A percentile compares a stretch with the other conserved stretches of the same genome.
phyloP scores from a whole-genome alignment of 139 green algal genomes.

The Cymbomonas tetramitiformis region DNA sequence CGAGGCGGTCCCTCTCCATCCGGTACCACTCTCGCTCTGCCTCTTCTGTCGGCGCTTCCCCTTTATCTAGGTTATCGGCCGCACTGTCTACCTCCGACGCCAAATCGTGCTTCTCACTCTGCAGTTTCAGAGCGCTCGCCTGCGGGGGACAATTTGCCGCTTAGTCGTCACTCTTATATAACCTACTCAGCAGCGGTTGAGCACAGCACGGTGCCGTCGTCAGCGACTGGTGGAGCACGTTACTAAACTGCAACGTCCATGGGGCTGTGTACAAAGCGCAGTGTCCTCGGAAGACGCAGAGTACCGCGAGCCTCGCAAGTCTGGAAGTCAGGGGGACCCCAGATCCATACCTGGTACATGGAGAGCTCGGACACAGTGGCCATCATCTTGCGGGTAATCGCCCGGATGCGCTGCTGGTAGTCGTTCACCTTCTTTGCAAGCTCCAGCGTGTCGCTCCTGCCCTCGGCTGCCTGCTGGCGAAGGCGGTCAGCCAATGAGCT shows the following conservation, averaged over 20 bases:
- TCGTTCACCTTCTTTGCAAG: constrained; percentile 50
- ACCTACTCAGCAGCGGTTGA: too few species aligned
- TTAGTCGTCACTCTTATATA: too few species aligned
- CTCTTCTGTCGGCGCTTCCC: constrained; percentile 44
- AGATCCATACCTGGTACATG: constrained; percentile 56
- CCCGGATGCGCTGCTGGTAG: constrained; percentile 44
- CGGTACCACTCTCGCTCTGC: constrained; percentile 32
- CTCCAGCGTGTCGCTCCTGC: constrained; percentile 38
- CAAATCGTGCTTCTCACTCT: constrained; percentile 39
- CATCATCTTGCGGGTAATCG: constrained; percentile 62
- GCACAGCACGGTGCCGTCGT: too few species aligned
- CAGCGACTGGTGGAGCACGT: constrained; percentile 16
- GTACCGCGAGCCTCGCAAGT: background rate
- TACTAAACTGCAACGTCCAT: background rate
- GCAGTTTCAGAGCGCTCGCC: constrained; percentile 45
- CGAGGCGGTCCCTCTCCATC: constrained; percentile 27
- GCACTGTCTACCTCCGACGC: constrained; percentile 28
- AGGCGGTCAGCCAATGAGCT: constrained; percentile 21
- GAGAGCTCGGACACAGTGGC: constrained; percentile 67
- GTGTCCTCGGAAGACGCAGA: background rate
- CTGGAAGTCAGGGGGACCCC: background rate
- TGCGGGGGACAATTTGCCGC: too few species aligned
- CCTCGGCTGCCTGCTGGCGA: constrained; percentile 35
- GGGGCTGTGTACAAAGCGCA: background rate
- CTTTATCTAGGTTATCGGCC: constrained; percentile 22